Conservation (phyloP, 139 green algal species). For the Diplosphaera chodatii region DNA sequence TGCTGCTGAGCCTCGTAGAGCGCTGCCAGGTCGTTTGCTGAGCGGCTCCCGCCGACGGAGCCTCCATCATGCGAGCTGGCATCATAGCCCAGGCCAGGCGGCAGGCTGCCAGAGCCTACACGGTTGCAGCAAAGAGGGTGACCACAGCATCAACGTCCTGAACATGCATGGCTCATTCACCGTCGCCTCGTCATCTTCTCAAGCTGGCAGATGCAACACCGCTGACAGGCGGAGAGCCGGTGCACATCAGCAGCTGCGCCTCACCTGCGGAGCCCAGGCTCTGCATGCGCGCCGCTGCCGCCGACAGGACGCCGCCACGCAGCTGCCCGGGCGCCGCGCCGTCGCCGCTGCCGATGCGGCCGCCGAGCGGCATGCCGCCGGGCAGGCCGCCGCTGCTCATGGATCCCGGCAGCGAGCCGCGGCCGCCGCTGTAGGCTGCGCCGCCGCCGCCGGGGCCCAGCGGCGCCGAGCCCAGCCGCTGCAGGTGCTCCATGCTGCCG, state of each 20-base stretch:
- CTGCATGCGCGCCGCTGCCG: background rate
- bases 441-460: background rate
- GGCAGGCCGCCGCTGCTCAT: no score
- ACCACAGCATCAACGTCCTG: no score
- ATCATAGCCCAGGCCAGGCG: background rate
- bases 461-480: background rate
- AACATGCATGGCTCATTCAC: no score
- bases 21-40: background rate
- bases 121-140: no score
- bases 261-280: background rate
- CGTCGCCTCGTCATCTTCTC: no score
- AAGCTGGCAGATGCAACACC: no score
- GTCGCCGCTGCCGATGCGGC: background rate
- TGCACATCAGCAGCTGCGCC: no score
- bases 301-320: background rate
- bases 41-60: background rate
- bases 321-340: background rate
- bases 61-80: no score
- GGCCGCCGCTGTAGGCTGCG: background rate
- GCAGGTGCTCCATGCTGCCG: background rate
- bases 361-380: background rate
- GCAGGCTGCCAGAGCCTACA: background rate
- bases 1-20: conserved; percentile 6
- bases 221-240: no score
- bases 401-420: background rate